A percentile compares a stretch with the other conserved stretches of the same genome.
phyloP scores from a whole-genome alignment of 176 grass and related monocot species.

The Aegilops speltoides region DNA sequence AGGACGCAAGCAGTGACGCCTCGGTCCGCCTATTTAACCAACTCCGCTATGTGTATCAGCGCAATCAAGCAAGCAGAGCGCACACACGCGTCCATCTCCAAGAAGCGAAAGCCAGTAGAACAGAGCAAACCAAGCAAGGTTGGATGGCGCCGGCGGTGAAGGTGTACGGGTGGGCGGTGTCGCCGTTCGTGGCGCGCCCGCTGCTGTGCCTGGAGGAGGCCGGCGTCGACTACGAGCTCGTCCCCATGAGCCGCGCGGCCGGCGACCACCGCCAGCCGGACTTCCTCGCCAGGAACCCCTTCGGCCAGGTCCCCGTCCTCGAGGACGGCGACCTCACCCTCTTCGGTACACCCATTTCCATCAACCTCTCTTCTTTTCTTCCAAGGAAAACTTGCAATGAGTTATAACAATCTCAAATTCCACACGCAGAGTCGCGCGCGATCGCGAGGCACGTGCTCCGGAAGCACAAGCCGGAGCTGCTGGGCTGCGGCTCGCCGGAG shows the following conservation, averaged over 20 bases:
- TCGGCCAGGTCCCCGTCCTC: slow-evolving; percentile 40
- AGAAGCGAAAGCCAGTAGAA: background rate
- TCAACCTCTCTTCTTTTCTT: background rate
- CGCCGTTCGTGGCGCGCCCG: slow-evolving; percentile 45
- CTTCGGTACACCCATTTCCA: background rate
- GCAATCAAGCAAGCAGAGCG: no score
- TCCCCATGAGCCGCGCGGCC: slow-evolving; percentile 22
- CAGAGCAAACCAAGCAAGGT: background rate
- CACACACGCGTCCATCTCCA: background rate
- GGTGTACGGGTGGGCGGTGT: slow-evolving; percentile 42
- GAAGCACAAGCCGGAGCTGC: slow-evolving; percentile 31
- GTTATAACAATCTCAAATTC: background rate
- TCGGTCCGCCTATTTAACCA: background rate
- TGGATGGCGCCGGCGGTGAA: slow-evolving; percentile 3
- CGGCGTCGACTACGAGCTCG: slow-evolving; percentile 43
- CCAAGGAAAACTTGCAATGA: background rate
- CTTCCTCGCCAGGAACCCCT: slow-evolving; percentile 53
- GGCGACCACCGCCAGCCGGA: slow-evolving; percentile 33
- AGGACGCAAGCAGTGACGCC: background rate
- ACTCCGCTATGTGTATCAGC: no score
- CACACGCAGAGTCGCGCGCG: slow-evolving; percentile 8
- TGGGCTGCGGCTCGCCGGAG: background rate
- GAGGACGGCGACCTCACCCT: slow-evolving; percentile 39
- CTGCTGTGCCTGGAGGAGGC: slow-evolving; percentile 66
- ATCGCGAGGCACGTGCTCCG: slow-evolving; percentile 21